These are phyloP conservation scores for Pseudogymnoascus sp. DNA, from an alignment of 2,329 filamentous ascomycete genomes.

Conservation along the genomic window DNA sequence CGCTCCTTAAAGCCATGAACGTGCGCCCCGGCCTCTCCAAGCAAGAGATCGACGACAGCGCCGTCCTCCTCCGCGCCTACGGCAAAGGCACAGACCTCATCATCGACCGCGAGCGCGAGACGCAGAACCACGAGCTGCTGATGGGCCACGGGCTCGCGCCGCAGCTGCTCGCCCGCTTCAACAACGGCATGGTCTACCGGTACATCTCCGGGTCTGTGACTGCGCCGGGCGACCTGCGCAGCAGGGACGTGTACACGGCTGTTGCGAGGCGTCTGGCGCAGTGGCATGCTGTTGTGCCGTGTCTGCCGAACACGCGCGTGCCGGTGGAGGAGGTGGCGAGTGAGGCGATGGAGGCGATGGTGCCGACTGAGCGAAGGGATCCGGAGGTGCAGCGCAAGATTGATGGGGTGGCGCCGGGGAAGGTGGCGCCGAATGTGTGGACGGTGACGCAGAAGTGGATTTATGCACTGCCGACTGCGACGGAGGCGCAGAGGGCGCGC, in stretches of 20 bases:
- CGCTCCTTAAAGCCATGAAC: constrained; percentile 71
- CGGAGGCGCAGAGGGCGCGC: constrained; percentile 59
- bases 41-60: constrained; percentile 72
- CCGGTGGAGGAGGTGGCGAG: constrained; percentile 26
- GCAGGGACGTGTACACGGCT: constrained; percentile 68
- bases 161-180: constrained; percentile 79
- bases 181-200: constrained; percentile 92
- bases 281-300: constrained; percentile 77
- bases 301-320: constrained; percentile 35
- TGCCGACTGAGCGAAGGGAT: constrained; percentile 27
- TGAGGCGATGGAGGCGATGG: constrained; percentile 22
- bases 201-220: constrained; percentile 79
- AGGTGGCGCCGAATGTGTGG: constrained; percentile 82
- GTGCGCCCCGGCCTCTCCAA: constrained; percentile 60
- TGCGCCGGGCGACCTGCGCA: constrained; percentile 69
- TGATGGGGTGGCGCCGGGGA: constrained; percentile 52
- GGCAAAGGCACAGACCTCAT: constrained; percentile 89
- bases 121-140: constrained; percentile 74
- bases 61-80: constrained; percentile 85
- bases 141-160: constrained; percentile 79
- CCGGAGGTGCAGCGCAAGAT: constrained; percentile 37
- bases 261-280: constrained; percentile 79
- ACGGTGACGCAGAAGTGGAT: constrained; percentile 96
- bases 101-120: constrained; percentile 87
- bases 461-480: constrained; percentile 67